Evolutionary conservation across 208 protist genomes (phyloP).

Genomic region (Entamoeba invadens): DNA sequence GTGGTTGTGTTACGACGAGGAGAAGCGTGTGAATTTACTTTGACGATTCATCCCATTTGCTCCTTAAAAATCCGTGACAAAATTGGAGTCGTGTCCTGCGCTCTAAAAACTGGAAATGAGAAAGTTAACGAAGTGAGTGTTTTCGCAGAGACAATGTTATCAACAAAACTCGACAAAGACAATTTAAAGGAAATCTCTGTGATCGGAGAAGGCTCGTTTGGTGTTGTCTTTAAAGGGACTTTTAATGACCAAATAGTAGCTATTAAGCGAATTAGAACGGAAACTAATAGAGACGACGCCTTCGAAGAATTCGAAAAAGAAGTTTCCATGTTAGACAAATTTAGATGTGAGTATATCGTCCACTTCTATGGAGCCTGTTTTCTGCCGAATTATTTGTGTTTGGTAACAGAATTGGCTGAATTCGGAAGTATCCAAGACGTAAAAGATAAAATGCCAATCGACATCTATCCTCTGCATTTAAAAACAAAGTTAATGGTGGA

Average conservation of each 20-base stretch:
- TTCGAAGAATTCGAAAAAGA: not conserved
- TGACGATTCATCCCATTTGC: not conserved
- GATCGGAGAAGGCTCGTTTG: not conserved
- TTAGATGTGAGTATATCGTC: not conserved
- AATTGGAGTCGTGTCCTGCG: not conserved
- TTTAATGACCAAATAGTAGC: not conserved
- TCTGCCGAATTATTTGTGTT: not conserved
- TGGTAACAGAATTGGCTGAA: not conserved
- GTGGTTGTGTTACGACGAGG: not conserved
- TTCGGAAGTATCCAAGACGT: not conserved
- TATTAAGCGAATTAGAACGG: not conserved
- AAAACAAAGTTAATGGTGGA: not conserved
- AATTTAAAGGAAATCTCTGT: not conserved
- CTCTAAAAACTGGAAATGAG: not conserved
- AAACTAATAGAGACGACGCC: not conserved
- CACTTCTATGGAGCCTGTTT: not conserved
- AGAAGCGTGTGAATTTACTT: not conserved
- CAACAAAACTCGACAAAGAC: not conserved
- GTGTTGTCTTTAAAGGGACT: not conserved
- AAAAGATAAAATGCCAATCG: not conserved
- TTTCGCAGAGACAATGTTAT: not conserved
- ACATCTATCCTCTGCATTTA: not conserved
- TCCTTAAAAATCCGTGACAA: not conserved
- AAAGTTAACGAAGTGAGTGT: not conserved
- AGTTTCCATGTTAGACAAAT: not conserved